A percentile compares a stretch with the other conserved stretches of the same genome.
Evolutionary conservation across 2,329 filamentous ascomycete genomes (phyloP).

Genomic region (Aureobasidium leucospermi): DNA sequence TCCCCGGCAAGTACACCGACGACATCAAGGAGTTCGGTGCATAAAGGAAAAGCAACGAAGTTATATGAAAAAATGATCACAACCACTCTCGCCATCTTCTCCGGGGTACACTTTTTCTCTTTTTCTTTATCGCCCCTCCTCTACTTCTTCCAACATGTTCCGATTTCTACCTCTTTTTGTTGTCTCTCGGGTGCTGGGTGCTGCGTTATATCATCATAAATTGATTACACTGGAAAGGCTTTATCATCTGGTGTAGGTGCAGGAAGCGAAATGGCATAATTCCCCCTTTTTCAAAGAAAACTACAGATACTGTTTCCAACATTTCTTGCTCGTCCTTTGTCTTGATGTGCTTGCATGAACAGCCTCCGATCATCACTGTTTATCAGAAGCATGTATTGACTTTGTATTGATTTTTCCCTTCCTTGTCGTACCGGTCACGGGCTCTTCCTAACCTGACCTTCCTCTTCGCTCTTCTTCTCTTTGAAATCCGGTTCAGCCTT

Average conservation of each 20-base stretch:
- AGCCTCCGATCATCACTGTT: too few species aligned
- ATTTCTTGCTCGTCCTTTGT: too few species aligned
- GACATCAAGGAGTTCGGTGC: slow-evolving; percentile 55
- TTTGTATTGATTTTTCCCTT: too few species aligned
- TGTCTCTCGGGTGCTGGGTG: slow-evolving; percentile 4
- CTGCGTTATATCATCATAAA: slow-evolving; percentile 9
- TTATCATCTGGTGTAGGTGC: slow-evolving; percentile 13
- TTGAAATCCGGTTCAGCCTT: too few species aligned
- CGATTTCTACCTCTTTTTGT: neutral
- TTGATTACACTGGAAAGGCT: slow-evolving; percentile 11
- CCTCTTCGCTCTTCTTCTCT: too few species aligned
- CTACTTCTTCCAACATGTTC: neutral
- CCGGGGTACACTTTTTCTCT: slow-evolving; percentile 1
- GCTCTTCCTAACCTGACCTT: too few species aligned
- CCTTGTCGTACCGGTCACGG: too few species aligned
- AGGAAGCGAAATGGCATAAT: slow-evolving; percentile 14
- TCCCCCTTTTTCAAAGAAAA: slow-evolving; percentile 3
- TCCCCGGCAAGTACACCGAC: slow-evolving; percentile 50
- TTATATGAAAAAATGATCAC: slow-evolving; percentile 14
- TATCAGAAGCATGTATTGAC: too few species aligned
- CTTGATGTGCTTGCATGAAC: too few species aligned
- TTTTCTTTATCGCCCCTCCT: neutral
- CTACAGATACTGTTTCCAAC: slow-evolving; percentile 1
- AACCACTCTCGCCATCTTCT: neutral
- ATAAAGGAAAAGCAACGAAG: slow-evolving; percentile 25